Evolutionary conservation across 768 basidiomycete genomes (phyloP), one percentile per base, ranked within the genome.

Genomic region (Cubamyces sp.): DNA sequence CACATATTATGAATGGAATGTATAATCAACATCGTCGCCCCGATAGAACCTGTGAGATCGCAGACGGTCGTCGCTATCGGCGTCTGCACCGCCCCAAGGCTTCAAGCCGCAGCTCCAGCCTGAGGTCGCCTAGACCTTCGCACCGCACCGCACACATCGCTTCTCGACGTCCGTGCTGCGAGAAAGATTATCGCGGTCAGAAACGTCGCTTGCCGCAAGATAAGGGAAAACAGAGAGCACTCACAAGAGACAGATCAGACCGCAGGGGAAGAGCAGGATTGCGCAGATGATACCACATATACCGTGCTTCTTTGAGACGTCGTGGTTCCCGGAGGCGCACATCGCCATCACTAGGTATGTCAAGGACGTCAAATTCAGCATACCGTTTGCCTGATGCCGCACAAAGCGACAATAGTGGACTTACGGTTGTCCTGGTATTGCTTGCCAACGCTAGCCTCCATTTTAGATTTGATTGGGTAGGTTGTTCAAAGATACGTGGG

Each of bases 211-310:
- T 5, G 30, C 14, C 15, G 8, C 25, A 11, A 34, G 34, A n/a
- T n/a, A 39, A n/a, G 3, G 18, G 7, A 8, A 19, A 28, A 34
- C 21, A 41, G 57, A 21, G 40, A 18, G 11, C 14, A 60, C 65
- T 52, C 43, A 66, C 66, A 63, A 63, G 41, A 66, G 58, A 52
- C 66, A 66, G 51, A 66, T 57, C 12, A 66, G 62, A 50, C 66
- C 66, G 53, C 71, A 65, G 1, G 74, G 74, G 61, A 75, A 75
- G 12, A 72, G 57, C 12, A 73, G 56, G 19, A 75, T 65, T 3
- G 73, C 72, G 26, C 67, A 70, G 64, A 75, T 72, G 65, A 75
- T 75, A 5, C 74, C 74, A 39, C 69, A 71, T 8, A 70, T 52
- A 28, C 74, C 74, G 58, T 73, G 71, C 43, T 68, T 71, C 28